A percentile compares a stretch with the other conserved stretches of the same genome.
Evolutionary conservation across 2,329 filamentous ascomycete species (phyloP).

Genomic region (Alternaria gaisen): DNA sequence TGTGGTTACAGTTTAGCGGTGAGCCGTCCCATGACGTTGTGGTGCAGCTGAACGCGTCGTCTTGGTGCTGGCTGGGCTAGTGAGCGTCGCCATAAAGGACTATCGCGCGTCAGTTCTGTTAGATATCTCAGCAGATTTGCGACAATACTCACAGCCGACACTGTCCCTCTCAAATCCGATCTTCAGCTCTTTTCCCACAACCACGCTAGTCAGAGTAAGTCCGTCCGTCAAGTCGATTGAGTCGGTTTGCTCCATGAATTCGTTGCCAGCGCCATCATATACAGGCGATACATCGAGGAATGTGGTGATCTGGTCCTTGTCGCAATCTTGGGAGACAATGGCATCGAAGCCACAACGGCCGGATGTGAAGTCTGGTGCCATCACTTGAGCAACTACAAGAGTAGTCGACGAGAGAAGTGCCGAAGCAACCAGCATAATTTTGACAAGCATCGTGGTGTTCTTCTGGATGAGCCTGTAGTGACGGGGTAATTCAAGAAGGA

Average conservation of each 20-base stretch:
- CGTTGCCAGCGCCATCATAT: background rate
- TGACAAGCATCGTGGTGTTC: background rate
- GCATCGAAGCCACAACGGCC: constrained; percentile 2
- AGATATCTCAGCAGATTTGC: background rate
- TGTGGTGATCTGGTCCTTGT: background rate
- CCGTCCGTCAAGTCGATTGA: background rate
- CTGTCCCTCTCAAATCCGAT: constrained; percentile 3
- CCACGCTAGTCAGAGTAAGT: background rate
- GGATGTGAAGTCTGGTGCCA: background rate
- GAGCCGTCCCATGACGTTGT: background rate
- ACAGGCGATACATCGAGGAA: background rate
- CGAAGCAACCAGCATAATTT: background rate
- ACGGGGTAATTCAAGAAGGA: background rate
- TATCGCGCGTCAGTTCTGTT: background rate
- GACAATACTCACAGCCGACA: background rate
- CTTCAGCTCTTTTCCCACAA: background rate
- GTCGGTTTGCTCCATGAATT: constrained; percentile 3
- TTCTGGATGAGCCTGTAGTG: background rate
- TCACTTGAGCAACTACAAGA: background rate
- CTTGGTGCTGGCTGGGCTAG: constrained; percentile 1
- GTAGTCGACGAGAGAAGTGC: background rate
- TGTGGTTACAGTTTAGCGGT: background rate
- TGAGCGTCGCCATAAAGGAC: background rate
- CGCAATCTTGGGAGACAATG: background rate
- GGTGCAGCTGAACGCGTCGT: background rate